A percentile compares a stretch with the other conserved stretches of the same genome.
Evolutionary conservation across 2,329 filamentous ascomycete genomes (phyloP).

Genomic region (Stagonosporopsis tanaceti): DNA sequence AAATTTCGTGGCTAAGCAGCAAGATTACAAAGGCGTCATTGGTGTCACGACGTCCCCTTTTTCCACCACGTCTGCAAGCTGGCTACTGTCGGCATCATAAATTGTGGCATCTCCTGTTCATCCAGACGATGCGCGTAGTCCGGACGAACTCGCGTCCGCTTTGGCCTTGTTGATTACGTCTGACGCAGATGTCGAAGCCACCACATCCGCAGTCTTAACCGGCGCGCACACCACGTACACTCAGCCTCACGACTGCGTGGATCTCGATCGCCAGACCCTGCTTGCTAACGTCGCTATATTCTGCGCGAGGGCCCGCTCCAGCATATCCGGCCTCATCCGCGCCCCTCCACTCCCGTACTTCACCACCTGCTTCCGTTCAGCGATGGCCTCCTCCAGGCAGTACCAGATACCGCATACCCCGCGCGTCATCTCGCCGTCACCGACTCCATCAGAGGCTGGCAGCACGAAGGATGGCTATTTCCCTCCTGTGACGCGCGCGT

Average conservation of each 20-base stretch:
- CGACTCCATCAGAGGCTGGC: constrained; percentile 57
- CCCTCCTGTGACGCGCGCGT: constrained; percentile 79
- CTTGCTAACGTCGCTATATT: constrained; percentile 38
- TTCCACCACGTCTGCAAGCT: constrained; percentile 24
- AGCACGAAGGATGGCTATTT: constrained; percentile 68
- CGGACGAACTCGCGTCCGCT: constrained; percentile 45
- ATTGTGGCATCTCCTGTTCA: constrained; percentile 46
- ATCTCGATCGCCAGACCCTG: constrained; percentile 19
- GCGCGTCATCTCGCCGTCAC: constrained; percentile 88
- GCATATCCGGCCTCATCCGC: constrained; percentile 65
- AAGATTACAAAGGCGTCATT: constrained; percentile 26
- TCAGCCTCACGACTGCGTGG: constrained; percentile 26
- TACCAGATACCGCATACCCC: constrained; percentile 77
- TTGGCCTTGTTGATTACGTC: constrained; percentile 25
- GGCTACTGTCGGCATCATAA: constrained; percentile 36
- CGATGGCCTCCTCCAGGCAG: constrained; percentile 58
- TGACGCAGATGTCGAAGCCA: constrained; percentile 37
- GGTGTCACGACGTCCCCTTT: constrained; percentile 20
- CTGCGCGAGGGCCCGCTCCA: constrained; percentile 38
- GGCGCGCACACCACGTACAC: constrained; percentile 27
- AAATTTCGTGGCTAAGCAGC: constrained; percentile 31
- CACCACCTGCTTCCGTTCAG: constrained; percentile 46
- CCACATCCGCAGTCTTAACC: constrained; percentile 24
- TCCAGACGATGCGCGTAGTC: constrained; percentile 43
- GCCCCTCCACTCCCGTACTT: constrained; percentile 69